phyloP scores from a whole-genome alignment of 148 eudicot genomes.

The Gaultheria prostrata region DNA sequence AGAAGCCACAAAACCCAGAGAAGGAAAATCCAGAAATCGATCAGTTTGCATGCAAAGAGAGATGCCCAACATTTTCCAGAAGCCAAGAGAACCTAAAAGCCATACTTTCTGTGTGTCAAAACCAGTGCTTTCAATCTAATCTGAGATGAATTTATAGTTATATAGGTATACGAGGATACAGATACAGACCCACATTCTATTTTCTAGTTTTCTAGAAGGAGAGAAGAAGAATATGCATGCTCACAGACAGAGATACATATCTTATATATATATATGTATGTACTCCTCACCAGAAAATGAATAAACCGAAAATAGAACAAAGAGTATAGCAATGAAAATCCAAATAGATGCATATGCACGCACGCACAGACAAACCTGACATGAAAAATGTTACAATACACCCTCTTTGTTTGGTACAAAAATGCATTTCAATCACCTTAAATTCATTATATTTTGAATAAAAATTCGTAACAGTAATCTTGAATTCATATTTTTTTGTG shows the following conservation, averaged over 20 bases:
- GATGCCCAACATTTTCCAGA: constrained; percentile 19
- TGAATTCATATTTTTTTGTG: too few species aligned
- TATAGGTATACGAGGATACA: constrained; percentile 8
- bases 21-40: constrained; percentile 10
- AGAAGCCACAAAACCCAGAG: constrained; percentile 1
- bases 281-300: neutral
- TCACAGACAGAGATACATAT: neutral
- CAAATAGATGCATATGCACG: constrained; percentile 6
- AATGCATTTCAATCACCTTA: too few species aligned
- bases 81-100: constrained; percentile 35
- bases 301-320: neutral
- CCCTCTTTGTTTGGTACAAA: too few species aligned
- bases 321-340: neutral
- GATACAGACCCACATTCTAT: constrained; percentile 22
- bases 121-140: constrained; percentile 18
- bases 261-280: neutral
- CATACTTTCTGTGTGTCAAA: constrained; percentile 28
- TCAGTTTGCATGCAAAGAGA: constrained; percentile 30
- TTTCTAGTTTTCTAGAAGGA: constrained; percentile 19
- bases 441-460: too few species aligned
- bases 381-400: too few species aligned
- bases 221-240: constrained; percentile 13
- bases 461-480: too few species aligned
- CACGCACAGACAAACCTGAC: neutral
- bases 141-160: constrained; percentile 7